phyloP scores from a whole-genome alignment of 345 rosid species.

The Eucalyptus coolabah region DNA sequence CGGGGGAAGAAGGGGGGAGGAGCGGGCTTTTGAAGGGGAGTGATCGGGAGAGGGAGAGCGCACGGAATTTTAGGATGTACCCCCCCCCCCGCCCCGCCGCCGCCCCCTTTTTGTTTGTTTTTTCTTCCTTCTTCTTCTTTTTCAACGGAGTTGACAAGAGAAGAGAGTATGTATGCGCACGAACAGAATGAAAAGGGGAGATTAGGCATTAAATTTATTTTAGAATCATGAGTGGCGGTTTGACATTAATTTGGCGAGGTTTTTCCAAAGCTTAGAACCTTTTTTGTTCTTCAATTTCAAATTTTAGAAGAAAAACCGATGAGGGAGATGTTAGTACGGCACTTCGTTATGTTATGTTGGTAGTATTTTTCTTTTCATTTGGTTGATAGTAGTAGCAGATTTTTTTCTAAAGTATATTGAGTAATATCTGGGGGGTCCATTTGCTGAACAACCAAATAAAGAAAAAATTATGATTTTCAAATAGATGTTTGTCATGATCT shows the following conservation, averaged over 20 bases:
- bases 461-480: neutral
- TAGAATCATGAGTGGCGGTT: neutral
- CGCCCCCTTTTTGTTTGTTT: neutral
- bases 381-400: neutral
- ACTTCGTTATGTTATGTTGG: neutral
- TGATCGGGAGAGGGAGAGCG: neutral
- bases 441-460: neutral
- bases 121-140: neutral
- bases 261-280: neutral
- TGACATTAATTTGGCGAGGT: neutral
- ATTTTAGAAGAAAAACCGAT: neutral
- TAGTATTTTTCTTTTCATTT: neutral
- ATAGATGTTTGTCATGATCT: neutral
- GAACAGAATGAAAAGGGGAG: neutral
- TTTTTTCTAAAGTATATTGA: neutral
- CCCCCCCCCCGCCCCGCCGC: neutral
- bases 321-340: rapidly evolving
- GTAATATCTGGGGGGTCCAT: neutral
- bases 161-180: neutral
- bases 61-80: neutral
- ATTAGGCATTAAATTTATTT: neutral
- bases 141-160: neutral
- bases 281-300: neutral
- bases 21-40: neutral
- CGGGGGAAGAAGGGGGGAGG: neutral